Conservation (phyloP, 495 filamentous ascomycete species). For the Penicillium argentinense region DNA sequence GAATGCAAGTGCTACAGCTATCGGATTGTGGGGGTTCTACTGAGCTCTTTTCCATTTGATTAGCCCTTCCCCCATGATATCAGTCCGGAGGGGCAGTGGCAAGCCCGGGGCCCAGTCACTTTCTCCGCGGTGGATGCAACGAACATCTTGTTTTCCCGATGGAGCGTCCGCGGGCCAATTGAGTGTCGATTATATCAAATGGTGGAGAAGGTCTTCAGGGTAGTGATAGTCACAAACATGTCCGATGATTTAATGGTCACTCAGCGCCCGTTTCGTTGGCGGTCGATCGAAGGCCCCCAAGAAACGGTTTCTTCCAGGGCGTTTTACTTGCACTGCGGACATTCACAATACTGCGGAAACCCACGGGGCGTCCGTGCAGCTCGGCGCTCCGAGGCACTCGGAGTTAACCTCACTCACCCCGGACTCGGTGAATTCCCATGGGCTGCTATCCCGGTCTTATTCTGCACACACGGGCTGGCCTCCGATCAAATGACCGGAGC, state of each 20-base stretch:
- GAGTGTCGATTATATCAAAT: conserved; percentile 24
- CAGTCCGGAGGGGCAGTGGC: conserved; percentile 16
- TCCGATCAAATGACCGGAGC: conserved; percentile 6
- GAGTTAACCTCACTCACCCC: conserved; percentile 3
- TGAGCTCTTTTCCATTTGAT: not conserved
- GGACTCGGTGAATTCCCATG: conserved; percentile 1
- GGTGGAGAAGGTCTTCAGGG: conserved; percentile 15
- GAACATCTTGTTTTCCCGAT: conserved; percentile 20
- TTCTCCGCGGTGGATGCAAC: conserved; percentile 23
- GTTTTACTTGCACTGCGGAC: no score
- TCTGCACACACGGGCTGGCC: not conserved
- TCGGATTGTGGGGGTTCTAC: no score
- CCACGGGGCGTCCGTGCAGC: not conserved
- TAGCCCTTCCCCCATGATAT: conserved; percentile 11
- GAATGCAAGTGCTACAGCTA: no score
- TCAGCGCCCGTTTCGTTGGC: not conserved
- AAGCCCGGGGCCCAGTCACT: conserved; percentile 9
- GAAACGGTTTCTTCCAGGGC: no score
- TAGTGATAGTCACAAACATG: conserved; percentile 9
- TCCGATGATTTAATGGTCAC: conserved; percentile 17
- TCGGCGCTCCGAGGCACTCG: not conserved
- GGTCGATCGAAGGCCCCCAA: no score
- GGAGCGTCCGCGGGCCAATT: conserved; percentile 18
- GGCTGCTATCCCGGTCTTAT: no score
- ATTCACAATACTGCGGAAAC: no score